Percentiles rank a stretch among this genome's conserved stretches.
Evolutionary conservation across 176 grass and related monocot species (phyloP).

Genomic region (Echinochloa phyllopogon): DNA sequence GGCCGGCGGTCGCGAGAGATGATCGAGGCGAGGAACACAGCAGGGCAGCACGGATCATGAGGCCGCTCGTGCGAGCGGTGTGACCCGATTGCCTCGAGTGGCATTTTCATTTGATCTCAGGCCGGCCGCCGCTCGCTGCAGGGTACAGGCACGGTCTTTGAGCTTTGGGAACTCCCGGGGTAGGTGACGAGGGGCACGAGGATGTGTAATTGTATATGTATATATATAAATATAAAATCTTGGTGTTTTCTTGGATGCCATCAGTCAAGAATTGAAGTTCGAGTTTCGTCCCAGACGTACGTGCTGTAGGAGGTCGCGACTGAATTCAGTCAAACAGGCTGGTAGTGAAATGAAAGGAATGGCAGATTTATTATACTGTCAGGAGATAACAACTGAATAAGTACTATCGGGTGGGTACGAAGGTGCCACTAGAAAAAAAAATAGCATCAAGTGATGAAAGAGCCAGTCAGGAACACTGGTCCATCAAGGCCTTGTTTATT

Average conservation of each 20-base stretch:
- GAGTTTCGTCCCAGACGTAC: neutral
- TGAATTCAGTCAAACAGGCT: too few relatives aligned
- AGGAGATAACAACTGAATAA: too few relatives aligned
- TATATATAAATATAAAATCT: neutral
- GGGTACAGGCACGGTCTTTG: conserved; percentile 10
- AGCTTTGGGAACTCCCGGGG: neutral
- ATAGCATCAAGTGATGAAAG: too few relatives aligned
- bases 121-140: neutral
- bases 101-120: neutral
- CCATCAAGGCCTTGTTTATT: too few relatives aligned
- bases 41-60: conserved; percentile 15
- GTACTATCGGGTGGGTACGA: too few relatives aligned
- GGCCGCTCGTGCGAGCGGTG: conserved; percentile 15
- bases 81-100: neutral
- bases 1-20: neutral
- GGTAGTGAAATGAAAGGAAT: too few relatives aligned
- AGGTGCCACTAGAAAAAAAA: too few relatives aligned
- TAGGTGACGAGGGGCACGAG: neutral
- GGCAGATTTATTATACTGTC: too few relatives aligned
- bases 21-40: neutral
- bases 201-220: neutral
- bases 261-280: neutral
- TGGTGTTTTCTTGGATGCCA: neutral
- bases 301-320: neutral
- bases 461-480: too few relatives aligned